Conservation (phyloP, 345 rosid genomes). For the Eucalyptus tenuipes region DNA sequence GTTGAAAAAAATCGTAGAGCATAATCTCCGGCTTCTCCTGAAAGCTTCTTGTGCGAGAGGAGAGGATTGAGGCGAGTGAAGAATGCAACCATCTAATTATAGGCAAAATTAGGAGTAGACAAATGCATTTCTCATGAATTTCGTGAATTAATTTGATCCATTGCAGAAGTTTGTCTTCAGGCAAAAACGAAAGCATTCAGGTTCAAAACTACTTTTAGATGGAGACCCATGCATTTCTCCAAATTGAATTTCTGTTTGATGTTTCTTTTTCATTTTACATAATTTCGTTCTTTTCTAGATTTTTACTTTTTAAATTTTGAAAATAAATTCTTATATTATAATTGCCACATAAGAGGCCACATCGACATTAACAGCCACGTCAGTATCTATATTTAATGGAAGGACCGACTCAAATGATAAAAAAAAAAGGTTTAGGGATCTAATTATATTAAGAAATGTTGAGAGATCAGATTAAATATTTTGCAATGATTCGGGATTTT, state of each 20-base stretch:
- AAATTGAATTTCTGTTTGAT: not conserved
- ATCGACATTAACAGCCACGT: not conserved
- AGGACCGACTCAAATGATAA: not conserved
- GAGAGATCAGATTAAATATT: too few species aligned
- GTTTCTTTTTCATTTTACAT: too few species aligned
- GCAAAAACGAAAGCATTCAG: not conserved
- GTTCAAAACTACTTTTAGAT: not conserved
- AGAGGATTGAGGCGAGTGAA: not conserved
- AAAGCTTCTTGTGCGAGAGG: too few species aligned
- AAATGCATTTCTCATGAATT: not conserved
- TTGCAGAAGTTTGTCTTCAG: not conserved
- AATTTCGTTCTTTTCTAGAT: too few species aligned
- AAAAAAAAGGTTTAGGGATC: not conserved
- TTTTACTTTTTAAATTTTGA: not conserved
- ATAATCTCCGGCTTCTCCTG: too few species aligned
- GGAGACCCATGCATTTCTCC: not conserved
- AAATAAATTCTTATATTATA: not conserved
- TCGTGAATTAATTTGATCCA: not conserved
- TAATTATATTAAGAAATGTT: too few species aligned
- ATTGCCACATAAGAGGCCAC: not conserved
- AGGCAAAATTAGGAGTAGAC: not conserved
- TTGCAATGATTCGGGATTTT: rapidly evolving
- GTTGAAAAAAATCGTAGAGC: too few species aligned
- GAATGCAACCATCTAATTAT: not conserved
- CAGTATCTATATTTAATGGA: not conserved